Evolutionary conservation across 768 basidiomycete genomes (phyloP), one percentile per base, ranked within the genome.

Genomic region (Leucocoprinus sp.): DNA sequence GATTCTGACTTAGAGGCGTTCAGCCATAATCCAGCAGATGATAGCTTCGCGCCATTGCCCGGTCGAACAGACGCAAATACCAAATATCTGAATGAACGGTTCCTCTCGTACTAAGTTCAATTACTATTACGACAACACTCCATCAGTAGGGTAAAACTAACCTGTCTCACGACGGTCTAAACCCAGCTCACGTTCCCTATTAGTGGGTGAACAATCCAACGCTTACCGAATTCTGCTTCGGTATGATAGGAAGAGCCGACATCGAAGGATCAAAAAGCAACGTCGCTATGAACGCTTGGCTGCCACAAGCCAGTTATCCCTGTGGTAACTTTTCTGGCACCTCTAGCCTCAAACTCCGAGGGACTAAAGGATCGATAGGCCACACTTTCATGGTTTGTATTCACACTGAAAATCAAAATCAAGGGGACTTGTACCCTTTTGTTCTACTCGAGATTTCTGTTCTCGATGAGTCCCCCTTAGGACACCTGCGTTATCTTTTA

Each of bases 121-220:
- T 80, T 81, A 78, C 78, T 76, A 71, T 81, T 75, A 72, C 71
- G 73, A 78, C 67, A 69, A 80, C 76, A 61, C 75, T 75, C 72
- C 79, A 81, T 80, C 77, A 81, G 77, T 79, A 82, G 78, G 77
- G 79, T 82, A 82, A 81, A 82, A 82, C 78, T 82, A 82, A 82
- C 78, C 80, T 82, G 78, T 82, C 80, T 80, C 79, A 81, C 76
- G 74, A 82, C 72, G 75, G 79, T 80, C 79, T 80, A 81, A 81
- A 80, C 78, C 78, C 78, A 80, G 78, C 78, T 79, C 78, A 79
- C 73, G 72, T 78, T 81, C 76, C 80, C 78, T 80, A 80, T 79
- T 78, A 65, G 61, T 64, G 78, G 78, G 78, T 81, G 79, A 81
- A 81, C 77, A 79, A 80, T 81, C 78, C 78, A 80, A 80, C 74